These are phyloP conservation scores for Microstroma glucosiphilum DNA, from an alignment of 1,284 basidiomycete species.

Conservation along the genomic window DNA sequence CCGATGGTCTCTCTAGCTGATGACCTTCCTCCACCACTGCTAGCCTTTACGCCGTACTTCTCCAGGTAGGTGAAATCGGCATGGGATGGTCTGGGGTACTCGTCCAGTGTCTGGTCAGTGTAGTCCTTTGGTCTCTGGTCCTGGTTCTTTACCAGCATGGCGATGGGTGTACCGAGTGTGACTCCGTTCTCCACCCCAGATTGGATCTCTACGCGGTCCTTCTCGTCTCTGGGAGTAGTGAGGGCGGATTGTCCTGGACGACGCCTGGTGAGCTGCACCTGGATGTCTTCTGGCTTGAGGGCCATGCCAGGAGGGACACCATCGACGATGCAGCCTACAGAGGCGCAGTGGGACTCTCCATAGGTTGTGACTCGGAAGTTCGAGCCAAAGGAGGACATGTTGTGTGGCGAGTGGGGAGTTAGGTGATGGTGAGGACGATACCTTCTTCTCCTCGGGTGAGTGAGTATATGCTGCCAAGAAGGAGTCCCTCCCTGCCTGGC, in stretches of 20 bases:
- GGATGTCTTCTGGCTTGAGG: slow-evolving; percentile 76
- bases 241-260: slow-evolving; percentile 93
- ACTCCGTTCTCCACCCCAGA: slow-evolving; percentile 89
- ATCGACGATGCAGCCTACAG: slow-evolving; percentile 94
- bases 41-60: slow-evolving; percentile 96
- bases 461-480: no score
- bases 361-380: slow-evolving; percentile 92
- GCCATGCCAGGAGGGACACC: slow-evolving; percentile 88
- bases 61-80: slow-evolving; percentile 97
- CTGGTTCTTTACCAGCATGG: slow-evolving; percentile 90
- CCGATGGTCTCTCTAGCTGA: slow-evolving; percentile 95
- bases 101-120: slow-evolving; percentile 76
- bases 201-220: slow-evolving; percentile 87
- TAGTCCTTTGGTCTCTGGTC: slow-evolving; percentile 98
- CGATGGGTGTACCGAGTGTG: slow-evolving; percentile 94
- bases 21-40: slow-evolving; percentile 87
- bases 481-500: no score
- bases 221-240: slow-evolving; percentile 93
- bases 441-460: no score
- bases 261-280: slow-evolving; percentile 81
- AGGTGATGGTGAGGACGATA: background rate
- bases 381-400: slow-evolving; percentile 87
- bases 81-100: slow-evolving; percentile 93
- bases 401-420: slow-evolving; percentile 9
- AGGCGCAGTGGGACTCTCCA: slow-evolving; percentile 94